Base-by-base conservation (phyloP, 441 rosid genomes). In the Corymbia calophylla region DNA sequence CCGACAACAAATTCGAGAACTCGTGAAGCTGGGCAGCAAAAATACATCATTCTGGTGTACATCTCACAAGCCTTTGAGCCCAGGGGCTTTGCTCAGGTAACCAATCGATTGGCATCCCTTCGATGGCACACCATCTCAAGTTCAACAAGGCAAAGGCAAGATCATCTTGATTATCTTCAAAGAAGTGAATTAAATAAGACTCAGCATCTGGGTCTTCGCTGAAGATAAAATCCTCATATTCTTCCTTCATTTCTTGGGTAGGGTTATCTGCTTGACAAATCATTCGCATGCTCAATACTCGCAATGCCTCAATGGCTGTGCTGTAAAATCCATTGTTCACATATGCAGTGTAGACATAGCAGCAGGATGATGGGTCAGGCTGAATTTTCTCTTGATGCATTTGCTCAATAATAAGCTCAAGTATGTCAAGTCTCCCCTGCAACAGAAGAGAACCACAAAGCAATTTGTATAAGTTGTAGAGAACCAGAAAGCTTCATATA, bases 311-410 rank as follows among this genome's bases (percentile, higher is more conserved):
- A 54, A 94, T 15, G 12, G 96, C 98, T 35, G 95, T 94, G 49
- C 90, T 90, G 81, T 91, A 91, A 89, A 92, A 95, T 55, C 94
- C 94, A n/a, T 88, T 80, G 51, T 91, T 90, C n/a, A 92, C 91
- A 32, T 98, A 97, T 73, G 94, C 90, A 53, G 88, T 47, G 92
- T 95, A 96, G 82, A 95, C 98, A 87, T 80, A 88, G 29, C 87
- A 73, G 94, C 99, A 98, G 87, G 99, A 96, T n/a, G 95, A 85
- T 86, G 97, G 92, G 88, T 97, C 97, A 51, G 99, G 99, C 92
- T 88, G 93, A 82, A 97, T 90, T 70, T 93, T 94, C 84, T 92
- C 93, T 88, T 87, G 94, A 73, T 89, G 93, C 98, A 98, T 96
- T 88, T 91, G 94, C 93, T 93, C 97, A 21, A 95, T 87, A 86